A percentile compares a stretch with the other conserved stretches of the same genome.
Evolutionary conservation across 495 filamentous ascomycete genomes (phyloP).

Genomic region (Wilcoxina mikolae): DNA sequence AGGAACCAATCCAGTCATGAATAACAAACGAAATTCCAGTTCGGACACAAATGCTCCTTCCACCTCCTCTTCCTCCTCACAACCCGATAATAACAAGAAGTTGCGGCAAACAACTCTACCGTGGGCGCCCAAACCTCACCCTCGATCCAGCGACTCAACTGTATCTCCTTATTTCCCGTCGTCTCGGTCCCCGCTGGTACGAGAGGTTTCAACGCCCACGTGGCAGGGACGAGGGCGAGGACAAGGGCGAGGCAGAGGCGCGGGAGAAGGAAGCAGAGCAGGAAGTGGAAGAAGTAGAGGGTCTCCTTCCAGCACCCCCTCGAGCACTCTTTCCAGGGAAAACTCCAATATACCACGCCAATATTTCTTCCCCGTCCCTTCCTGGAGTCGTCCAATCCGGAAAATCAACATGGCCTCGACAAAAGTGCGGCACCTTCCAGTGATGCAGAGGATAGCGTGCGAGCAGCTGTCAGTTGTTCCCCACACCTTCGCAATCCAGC

Average conservation of each 20-base stretch:
- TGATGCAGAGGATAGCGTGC: background rate
- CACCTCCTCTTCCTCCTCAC: background rate
- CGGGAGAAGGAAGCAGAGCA: background rate
- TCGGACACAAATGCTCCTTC: background rate
- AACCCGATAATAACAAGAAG: background rate
- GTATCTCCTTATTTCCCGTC: background rate
- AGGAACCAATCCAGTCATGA: too few species aligned
- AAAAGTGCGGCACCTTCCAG: background rate
- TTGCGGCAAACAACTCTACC: background rate
- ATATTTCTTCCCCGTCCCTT: background rate
- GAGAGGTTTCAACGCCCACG: background rate
- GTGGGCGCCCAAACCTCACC: background rate
- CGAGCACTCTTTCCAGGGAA: too few species aligned
- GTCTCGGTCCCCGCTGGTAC: background rate
- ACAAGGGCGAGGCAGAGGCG: background rate
- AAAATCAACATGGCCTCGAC: background rate
- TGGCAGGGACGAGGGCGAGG: background rate
- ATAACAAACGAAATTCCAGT: background rate
- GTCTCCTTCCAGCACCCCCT: too few species aligned
- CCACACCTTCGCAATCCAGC: background rate
- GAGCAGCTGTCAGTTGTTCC: background rate
- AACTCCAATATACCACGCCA: background rate
- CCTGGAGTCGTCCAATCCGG: background rate
- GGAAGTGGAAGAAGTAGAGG: background rate
- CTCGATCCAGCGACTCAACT: background rate